Conservation (phyloP, 495 filamentous ascomycete genomes). For the Aspergillus egyptiacus region DNA sequence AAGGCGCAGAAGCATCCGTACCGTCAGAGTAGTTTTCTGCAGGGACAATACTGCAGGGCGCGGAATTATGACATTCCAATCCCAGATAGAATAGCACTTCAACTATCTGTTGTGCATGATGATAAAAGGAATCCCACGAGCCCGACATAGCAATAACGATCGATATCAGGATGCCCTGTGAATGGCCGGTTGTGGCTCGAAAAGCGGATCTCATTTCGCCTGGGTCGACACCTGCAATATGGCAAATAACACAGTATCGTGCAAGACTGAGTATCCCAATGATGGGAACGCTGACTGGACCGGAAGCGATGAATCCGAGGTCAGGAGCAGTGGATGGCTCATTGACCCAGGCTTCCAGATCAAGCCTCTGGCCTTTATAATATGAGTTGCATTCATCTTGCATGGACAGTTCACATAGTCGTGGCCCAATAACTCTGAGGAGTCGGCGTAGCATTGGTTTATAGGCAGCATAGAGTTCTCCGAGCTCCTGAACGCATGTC, state of each 20-base stretch:
- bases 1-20: not conserved
- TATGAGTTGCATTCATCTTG: slow-evolving; percentile 6
- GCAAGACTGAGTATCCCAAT: slow-evolving; percentile 26
- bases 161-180: slow-evolving; percentile 27
- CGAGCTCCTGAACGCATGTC: slow-evolving; percentile 19
- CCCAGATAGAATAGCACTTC: slow-evolving; percentile 19
- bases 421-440: slow-evolving; percentile 11
- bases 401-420: slow-evolving; percentile 14
- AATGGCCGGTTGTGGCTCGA: slow-evolving; percentile 27
- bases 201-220: slow-evolving; percentile 23
- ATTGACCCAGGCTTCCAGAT: slow-evolving; percentile 22
- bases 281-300: slow-evolving; percentile 30
- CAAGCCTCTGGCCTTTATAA: slow-evolving; percentile 10
- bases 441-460: slow-evolving; percentile 14
- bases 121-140: slow-evolving; percentile 27
- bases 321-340: slow-evolving; percentile 13
- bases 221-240: slow-evolving; percentile 20
- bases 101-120: not conserved
- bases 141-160: slow-evolving; percentile 22
- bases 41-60: slow-evolving; percentile 10
- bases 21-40: not conserved
- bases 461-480: slow-evolving; percentile 19
- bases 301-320: slow-evolving; percentile 17
- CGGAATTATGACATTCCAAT: slow-evolving; percentile 18
- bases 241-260: slow-evolving; percentile 24